Evolutionary conservation across 2,329 filamentous ascomycete genomes (phyloP).

Genomic region (Pseudogymnoascus pannorum): DNA sequence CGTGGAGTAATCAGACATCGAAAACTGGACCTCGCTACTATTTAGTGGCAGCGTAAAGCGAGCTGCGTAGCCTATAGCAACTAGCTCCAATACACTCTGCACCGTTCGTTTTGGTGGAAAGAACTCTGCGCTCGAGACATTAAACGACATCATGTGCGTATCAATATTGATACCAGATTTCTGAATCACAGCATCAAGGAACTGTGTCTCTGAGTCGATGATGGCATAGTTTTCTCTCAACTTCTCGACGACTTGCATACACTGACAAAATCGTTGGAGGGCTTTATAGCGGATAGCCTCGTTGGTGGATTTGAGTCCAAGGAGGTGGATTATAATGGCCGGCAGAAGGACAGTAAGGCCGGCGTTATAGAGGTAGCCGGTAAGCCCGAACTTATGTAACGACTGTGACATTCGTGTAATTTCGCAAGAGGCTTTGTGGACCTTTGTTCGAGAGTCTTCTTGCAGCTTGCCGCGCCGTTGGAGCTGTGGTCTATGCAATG

Average conservation of each 20-base stretch:
- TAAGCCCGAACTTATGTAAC: conserved; percentile 64
- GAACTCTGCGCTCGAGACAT: neutral
- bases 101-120: neutral
- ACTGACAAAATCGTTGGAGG: conserved; percentile 73
- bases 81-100: neutral
- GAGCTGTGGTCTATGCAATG: conserved; percentile 61
- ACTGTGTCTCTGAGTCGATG: conserved; percentile 81
- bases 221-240: conserved; percentile 81
- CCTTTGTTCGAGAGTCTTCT: conserved; percentile 71
- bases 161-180: conserved; percentile 59
- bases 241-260: conserved; percentile 81
- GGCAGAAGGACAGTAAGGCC: conserved; percentile 82
- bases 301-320: conserved; percentile 78
- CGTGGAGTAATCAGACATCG: neutral
- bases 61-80: neutral
- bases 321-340: conserved; percentile 81
- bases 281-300: conserved; percentile 64
- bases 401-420: conserved; percentile 77
- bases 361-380: conserved; percentile 72
- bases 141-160: neutral
- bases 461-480: conserved; percentile 42
- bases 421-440: conserved; percentile 71
- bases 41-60: neutral
- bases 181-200: conserved; percentile 77
- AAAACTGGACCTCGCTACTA: neutral